Evolutionary conservation across 1,284 basidiomycete genomes (phyloP).

Genomic region (Mycosarcoma mackinlayi): DNA sequence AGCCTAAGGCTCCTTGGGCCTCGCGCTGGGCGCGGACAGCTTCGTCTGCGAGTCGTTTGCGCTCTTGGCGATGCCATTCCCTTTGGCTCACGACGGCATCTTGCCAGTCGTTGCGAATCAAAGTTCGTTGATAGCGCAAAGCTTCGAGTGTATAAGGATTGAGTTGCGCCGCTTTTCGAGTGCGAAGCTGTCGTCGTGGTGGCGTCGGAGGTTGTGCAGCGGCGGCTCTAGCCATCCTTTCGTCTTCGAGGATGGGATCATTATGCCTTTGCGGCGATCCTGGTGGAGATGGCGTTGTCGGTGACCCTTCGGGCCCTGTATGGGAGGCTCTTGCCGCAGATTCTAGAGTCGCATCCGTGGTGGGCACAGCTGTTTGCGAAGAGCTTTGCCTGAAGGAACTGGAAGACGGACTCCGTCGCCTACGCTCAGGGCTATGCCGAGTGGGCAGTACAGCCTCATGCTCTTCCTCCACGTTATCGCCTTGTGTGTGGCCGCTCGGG

Average conservation of each 20-base stretch:
- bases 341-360: too few species aligned
- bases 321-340: too few species aligned
- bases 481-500: not conserved
- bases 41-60: slow-evolving; percentile 37
- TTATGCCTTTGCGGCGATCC: not conserved
- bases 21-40: slow-evolving; percentile 31
- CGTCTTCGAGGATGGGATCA: slow-evolving; percentile 13
- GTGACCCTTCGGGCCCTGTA: too few species aligned
- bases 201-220: slow-evolving; percentile 41
- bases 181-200: slow-evolving; percentile 58
- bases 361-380: too few species aligned
- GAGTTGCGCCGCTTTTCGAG: slow-evolving; percentile 67
- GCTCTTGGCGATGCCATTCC: slow-evolving; percentile 54
- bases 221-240: slow-evolving; percentile 27
- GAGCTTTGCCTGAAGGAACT: not conserved
- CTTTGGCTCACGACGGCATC: slow-evolving; percentile 68
- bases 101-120: slow-evolving; percentile 69
- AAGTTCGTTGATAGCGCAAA: slow-evolving; percentile 61
- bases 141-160: slow-evolving; percentile 69
- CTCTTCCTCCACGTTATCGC: not conserved
- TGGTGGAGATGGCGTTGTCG: too few species aligned
- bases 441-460: slow-evolving; percentile 4
- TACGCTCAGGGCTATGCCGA: not conserved
- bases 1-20: slow-evolving; percentile 9
- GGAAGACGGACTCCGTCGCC: not conserved